Evolutionary conservation across 768 basidiomycete species (phyloP).

Genomic region (Boletales sp.): DNA sequence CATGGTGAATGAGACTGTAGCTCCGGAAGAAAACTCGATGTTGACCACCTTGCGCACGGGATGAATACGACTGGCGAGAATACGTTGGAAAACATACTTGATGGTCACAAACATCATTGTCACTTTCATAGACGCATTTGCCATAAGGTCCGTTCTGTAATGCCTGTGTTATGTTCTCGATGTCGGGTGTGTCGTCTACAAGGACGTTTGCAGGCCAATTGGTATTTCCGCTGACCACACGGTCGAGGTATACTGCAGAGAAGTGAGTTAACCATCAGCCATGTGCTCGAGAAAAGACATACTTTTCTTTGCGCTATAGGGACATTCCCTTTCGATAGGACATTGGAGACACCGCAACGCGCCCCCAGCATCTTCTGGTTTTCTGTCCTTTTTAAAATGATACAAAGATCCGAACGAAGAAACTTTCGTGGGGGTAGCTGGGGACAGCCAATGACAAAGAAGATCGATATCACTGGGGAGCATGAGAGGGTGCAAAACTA

Average conservation of each 20-base stretch:
- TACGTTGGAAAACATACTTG: constrained; percentile 40
- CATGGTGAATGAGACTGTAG: constrained; percentile 87
- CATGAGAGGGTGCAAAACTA: not conserved
- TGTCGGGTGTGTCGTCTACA: constrained; percentile 80
- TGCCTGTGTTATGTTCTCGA: constrained; percentile 78
- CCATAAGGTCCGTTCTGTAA: constrained; percentile 74
- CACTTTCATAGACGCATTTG: constrained; percentile 77
- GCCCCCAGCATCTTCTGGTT: constrained; percentile 64
- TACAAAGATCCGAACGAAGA: constrained; percentile 85
- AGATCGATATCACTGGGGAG: constrained; percentile 75
- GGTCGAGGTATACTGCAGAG: constrained; percentile 72
- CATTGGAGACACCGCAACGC: constrained; percentile 79
- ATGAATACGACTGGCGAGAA: no score
- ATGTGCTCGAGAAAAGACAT: constrained; percentile 12
- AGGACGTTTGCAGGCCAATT: constrained; percentile 66
- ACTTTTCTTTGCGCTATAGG: constrained; percentile 89
- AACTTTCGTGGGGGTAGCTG: constrained; percentile 59
- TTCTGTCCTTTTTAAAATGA: constrained; percentile 72
- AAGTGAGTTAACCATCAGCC: not conserved
- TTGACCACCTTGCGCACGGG: constrained; percentile 61
- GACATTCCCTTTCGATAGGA: constrained; percentile 64
- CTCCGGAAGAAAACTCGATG: constrained; percentile 77
- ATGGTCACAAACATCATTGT: constrained; percentile 87
- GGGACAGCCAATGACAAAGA: constrained; percentile 72
- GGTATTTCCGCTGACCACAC: constrained; percentile 45